A percentile compares a stretch with the other conserved stretches of the same genome.
Conservation (phyloP, 495 filamentous ascomycete species). For the Geopyxis carbonaria region DNA sequence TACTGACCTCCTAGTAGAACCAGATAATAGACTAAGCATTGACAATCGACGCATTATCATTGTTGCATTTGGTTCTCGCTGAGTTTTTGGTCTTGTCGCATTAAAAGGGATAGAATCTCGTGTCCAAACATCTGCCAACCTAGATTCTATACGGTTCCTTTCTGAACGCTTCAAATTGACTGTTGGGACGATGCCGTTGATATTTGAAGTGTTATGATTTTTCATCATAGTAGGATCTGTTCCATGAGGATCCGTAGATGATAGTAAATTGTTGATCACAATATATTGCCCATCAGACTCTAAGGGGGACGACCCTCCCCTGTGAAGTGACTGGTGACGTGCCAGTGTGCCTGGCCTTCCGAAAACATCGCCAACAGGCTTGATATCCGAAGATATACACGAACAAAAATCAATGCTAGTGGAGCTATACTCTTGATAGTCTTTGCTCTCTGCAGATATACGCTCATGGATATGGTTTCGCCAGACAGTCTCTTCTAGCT, state of each 20-base stretch:
- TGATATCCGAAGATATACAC: conserved; percentile 49
- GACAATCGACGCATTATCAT: conserved; percentile 5
- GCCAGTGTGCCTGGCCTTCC: conserved; percentile 53
- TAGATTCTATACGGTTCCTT: conserved; percentile 56
- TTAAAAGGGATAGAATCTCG: conserved; percentile 57
- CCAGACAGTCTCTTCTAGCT: conserved; percentile 68
- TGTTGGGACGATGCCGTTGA: conserved; percentile 24
- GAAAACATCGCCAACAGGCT: conserved; percentile 55
- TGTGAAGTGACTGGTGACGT: conserved; percentile 64
- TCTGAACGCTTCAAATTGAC: conserved; percentile 47
- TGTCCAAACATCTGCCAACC: conserved; percentile 68
- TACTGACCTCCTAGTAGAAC: background rate
- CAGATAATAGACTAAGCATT: conserved; percentile 2
- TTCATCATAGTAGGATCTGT: background rate
- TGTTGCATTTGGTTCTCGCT: background rate
- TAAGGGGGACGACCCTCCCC: conserved; percentile 48
- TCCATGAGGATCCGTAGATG: conserved; percentile 3
- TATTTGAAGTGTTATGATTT: conserved; percentile 2
- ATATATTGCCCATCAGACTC: conserved; percentile 50
- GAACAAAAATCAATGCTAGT: conserved; percentile 32
- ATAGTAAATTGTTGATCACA: conserved; percentile 57
- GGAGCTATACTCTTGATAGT: conserved; percentile 30
- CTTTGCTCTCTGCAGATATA: conserved; percentile 26
- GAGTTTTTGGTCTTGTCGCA: conserved; percentile 2
- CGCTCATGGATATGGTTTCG: conserved; percentile 34